Conservation (phyloP, 75 land plant genomes). For the Pseudotsuga menziesii region DNA sequence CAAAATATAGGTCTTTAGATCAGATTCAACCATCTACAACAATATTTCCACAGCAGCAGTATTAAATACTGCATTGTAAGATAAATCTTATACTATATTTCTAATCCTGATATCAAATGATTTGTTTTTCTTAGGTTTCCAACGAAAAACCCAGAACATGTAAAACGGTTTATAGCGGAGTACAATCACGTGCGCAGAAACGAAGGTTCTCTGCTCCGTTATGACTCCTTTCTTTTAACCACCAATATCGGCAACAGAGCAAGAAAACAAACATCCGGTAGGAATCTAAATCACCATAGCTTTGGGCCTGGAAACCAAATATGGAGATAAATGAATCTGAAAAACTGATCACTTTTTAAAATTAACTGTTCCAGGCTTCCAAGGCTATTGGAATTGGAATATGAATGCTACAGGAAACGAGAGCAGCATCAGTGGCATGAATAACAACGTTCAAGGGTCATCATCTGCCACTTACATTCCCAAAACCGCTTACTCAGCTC, state of each 20-base stretch:
- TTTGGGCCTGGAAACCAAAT: neutral
- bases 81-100: neutral
- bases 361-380: neutral
- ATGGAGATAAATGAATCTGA: neutral
- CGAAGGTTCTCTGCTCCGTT: slow-evolving; percentile 35
- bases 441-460: neutral
- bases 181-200: slow-evolving; percentile 24
- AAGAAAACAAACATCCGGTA: neutral
- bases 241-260: neutral
- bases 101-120: neutral
- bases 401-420: slow-evolving; percentile 19
- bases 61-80: too few species aligned
- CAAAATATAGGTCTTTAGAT: too few species aligned
- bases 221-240: slow-evolving; percentile 19
- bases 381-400: slow-evolving; percentile 1
- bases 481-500: neutral
- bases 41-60: too few species aligned
- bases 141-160: slow-evolving; percentile 31
- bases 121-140: slow-evolving; percentile 20
- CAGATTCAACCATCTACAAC: too few species aligned
- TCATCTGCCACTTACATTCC: neutral
- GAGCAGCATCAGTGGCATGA: neutral
- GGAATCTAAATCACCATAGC: neutral
- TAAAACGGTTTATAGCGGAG: slow-evolving; percentile 26
- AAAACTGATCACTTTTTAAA: neutral